Conservation (phyloP, 1,284 basidiomycete genomes). For the Sanguinoderma infundibulare region DNA sequence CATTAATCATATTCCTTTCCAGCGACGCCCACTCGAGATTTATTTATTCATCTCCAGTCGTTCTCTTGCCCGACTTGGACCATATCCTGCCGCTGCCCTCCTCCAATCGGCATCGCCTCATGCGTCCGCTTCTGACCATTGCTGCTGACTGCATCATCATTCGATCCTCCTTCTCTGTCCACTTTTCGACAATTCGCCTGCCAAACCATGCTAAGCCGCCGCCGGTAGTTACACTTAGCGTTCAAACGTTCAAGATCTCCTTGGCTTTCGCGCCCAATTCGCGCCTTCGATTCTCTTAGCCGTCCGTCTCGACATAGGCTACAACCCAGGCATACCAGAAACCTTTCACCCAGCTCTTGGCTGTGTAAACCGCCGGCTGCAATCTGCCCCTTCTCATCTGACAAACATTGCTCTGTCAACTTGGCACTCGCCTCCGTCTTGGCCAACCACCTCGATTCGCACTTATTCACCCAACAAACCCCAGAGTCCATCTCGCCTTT, state of each 20-base stretch:
- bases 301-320: no score
- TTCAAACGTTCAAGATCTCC: background rate
- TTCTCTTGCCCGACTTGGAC: background rate
- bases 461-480: background rate
- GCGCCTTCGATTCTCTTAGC: background rate
- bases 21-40: no score
- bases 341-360: no score
- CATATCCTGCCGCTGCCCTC: constrained; percentile 4
- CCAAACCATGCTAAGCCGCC: background rate
- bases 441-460: background rate
- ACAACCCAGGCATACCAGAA: no score
- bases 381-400: background rate
- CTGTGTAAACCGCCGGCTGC: no score
- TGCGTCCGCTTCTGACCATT: background rate
- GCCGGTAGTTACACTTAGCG: no score
- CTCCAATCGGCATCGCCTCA: constrained; percentile 23
- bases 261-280: background rate
- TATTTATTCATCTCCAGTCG: background rate
- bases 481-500: background rate
- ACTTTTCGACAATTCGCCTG: background rate
- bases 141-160: background rate
- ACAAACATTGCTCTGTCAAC: background rate
- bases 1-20: no score
- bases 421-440: background rate
- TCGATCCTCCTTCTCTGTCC: constrained; percentile 2